Evolutionary conservation across 352 stramenopile genomes (phyloP).

Genomic region (Globisporangium lucens): DNA sequence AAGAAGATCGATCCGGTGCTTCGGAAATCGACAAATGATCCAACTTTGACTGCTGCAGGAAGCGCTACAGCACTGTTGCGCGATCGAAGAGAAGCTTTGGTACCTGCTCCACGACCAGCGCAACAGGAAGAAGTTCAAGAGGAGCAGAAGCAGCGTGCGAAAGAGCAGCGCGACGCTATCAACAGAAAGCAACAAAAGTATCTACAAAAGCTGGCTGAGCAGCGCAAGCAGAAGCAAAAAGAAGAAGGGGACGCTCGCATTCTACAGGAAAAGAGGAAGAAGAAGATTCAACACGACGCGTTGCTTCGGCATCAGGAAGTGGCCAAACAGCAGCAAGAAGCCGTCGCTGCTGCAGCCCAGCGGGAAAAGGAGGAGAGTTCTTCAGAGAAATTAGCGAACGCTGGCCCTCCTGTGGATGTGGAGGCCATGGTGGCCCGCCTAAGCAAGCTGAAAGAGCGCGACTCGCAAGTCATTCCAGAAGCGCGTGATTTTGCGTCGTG

Average conservation of each 20-base stretch:
- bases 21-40: constrained; percentile 3
- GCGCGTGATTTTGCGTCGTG: constrained; percentile 84
- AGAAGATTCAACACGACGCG: constrained; percentile 52
- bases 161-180: constrained; percentile 49
- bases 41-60: neutral
- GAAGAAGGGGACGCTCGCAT: constrained; percentile 62
- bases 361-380: constrained; percentile 25
- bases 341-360: constrained; percentile 26
- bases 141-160: constrained; percentile 35
- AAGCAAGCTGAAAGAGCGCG: constrained; percentile 70
- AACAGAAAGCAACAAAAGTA: constrained; percentile 72
- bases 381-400: constrained; percentile 22
- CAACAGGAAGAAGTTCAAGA: constrained; percentile 19
- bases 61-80: constrained; percentile 1
- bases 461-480: constrained; percentile 61
- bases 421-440: constrained; percentile 75
- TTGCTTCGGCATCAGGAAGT: constrained; percentile 55
- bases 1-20: neutral
- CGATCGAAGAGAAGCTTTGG: constrained; percentile 12
- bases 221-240: constrained; percentile 65
- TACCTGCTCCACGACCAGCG: neutral
- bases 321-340: constrained; percentile 39
- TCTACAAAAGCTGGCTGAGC: constrained; percentile 49
- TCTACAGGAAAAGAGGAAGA: constrained; percentile 51
- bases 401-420: constrained; percentile 34